Evolutionary conservation across 2,329 filamentous ascomycete species (phyloP), one percentile per base, ranked within the genome.

Genomic region (Verticillium alfalfae): DNA sequence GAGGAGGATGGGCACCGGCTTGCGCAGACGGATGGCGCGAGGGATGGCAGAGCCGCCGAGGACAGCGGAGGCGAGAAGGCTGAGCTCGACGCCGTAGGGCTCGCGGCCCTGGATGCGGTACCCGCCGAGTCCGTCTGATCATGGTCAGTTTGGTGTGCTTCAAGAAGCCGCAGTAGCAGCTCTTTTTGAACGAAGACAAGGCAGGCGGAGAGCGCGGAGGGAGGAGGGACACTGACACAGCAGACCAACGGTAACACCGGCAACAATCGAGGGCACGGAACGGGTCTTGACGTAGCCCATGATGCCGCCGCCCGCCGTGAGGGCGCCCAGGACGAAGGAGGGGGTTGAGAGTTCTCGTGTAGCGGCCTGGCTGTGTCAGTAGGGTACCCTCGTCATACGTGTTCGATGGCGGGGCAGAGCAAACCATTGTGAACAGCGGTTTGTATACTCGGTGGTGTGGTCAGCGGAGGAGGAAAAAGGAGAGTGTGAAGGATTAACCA

Each of bases 301-400:
- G 63, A 91, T 89, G 66, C 95, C 95, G 69, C 95, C 95, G 62
- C 89, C 84, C 59, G 93, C 92, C 62, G 93, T 97, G 63, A 98
- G 82, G 66, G 87, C 82, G 64, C 90, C 91, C 70, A 98, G 87
- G 70, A 91, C 74, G 75, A 89, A 91, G 66, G 94, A 92, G 71
- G 92, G 87, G 70, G 78, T 83, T 68, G 82, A 78, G 66, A 83
- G 76, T 65, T 71, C 72, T 70, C 71, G 58, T n/a, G 56, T 59
- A 56, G 59, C 58, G 71, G 67, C 70, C 36, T 39, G 36, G 37
- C n/a, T 39, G 56, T 56, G 45, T 52, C 2, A 57, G 68, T 61
- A 66, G 57, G 37, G 64, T 15, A 57, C 58, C 34, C 56, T 16
- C 49, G 4, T 6, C 36, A 59, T 9, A 34, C 9, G 38, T 37